Evolutionary conservation across 257 asterid species (phyloP).

Genomic region (Solanum lignicaule): DNA sequence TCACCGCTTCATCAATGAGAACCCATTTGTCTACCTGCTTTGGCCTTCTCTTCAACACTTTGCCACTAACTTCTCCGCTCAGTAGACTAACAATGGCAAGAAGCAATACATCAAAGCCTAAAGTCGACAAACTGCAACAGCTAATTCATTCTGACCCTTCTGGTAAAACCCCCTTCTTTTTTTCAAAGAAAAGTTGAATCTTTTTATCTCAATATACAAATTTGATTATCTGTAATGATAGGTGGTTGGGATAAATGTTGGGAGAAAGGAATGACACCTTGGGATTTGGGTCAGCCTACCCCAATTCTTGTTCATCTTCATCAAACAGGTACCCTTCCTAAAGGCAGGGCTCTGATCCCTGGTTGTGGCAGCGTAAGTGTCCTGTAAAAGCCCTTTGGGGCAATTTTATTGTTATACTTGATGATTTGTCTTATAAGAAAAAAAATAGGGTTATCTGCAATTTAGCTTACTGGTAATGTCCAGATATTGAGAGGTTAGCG

Average conservation of each 20-base stretch:
- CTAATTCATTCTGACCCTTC: conserved; percentile 29
- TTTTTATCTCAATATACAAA: background rate
- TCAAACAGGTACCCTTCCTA: conserved; percentile 50
- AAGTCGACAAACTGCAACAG: conserved; percentile 29
- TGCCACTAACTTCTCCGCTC: background rate
- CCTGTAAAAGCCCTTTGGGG: background rate
- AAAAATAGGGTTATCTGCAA: too few relatives aligned
- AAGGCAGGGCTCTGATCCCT: conserved; percentile 75
- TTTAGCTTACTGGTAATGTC: too few relatives aligned
- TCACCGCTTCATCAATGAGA: background rate
- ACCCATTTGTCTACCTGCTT: background rate
- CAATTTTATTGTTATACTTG: background rate
- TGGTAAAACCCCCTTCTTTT: conserved; percentile 7
- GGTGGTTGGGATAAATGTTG: conserved; percentile 81
- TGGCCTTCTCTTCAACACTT: background rate
- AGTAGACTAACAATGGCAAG: background rate
- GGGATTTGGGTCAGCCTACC: conserved; percentile 85
- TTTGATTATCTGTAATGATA: background rate
- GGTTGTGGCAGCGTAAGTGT: conserved; percentile 80
- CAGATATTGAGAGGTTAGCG: background rate
- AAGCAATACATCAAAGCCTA: background rate
- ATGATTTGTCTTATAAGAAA: background rate
- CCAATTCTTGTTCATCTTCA: conserved; percentile 68
- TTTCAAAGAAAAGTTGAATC: background rate
- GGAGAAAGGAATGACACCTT: conserved; percentile 71